Conservation (phyloP, 106 monocot genomes). For the Narthecium ossifragum region DNA sequence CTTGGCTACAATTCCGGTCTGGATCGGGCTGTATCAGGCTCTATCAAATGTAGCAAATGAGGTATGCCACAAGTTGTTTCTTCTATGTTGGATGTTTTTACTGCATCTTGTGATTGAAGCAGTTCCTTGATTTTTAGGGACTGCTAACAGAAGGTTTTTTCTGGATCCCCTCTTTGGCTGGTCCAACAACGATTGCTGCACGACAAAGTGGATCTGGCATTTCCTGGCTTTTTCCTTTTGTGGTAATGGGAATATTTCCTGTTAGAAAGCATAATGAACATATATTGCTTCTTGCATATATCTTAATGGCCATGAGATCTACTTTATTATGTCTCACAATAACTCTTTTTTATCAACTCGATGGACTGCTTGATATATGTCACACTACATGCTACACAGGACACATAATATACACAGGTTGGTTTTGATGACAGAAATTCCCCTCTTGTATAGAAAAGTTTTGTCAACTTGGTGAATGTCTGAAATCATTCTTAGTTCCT, state of each 20-base stretch:
- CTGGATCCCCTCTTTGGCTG: constrained; percentile 94
- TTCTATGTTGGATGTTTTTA: not conserved
- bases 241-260: constrained; percentile 38
- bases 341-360: too few species aligned
- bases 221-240: constrained; percentile 95
- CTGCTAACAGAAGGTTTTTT: constrained; percentile 97
- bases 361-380: too few species aligned
- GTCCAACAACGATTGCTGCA: constrained; percentile 97
- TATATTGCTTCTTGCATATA: too few species aligned
- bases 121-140: constrained; percentile 44
- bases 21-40: constrained; percentile 98
- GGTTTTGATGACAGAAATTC: too few species aligned
- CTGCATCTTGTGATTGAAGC: constrained; percentile 5
- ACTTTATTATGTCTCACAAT: too few species aligned
- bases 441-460: too few species aligned
- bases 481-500: too few species aligned
- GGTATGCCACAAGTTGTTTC: constrained; percentile 22
- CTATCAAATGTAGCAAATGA: constrained; percentile 99
- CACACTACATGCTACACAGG: too few species aligned
- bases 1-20: constrained; percentile 96
- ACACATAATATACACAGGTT: too few species aligned
- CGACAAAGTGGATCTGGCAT: constrained; percentile 96
- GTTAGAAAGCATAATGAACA: too few species aligned
- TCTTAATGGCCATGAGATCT: too few species aligned
- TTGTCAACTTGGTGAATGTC: too few species aligned